Base-by-base conservation (phyloP, 116 monocot genomes). In the Dioscorea cayenensis region DNA sequence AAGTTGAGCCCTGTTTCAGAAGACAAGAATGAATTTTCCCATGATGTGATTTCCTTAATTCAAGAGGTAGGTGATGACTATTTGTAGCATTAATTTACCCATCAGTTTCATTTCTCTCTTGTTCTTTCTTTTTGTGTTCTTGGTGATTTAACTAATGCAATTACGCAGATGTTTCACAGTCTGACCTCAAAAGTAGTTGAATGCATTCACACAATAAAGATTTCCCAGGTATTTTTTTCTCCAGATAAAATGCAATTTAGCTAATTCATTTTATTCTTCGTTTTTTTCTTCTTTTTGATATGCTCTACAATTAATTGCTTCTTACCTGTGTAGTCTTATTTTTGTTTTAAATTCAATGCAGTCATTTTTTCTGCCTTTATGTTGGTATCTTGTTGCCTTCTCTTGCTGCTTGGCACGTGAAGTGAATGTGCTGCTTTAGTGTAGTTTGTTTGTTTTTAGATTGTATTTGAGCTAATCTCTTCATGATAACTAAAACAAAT, bases 151-250 rank as follows among this genome's bases (percentile, higher is more conserved):
- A 7, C 43, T 43, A 10, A 7, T 43, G 43, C 7, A 43, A 28
- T 21, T 77, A 20, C 72, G 21, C 79, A 95, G 95, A 78, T 95
- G 60, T 78, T 84, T 77, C 83, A 82, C 49, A 76, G 77, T 20
- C 68, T 87, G 61, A 78, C 73, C 28, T 92, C 92, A 50, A 79
- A 78, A 75, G 29, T 95, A 64, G 65, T 92, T 60, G 87, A 95
- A 49, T 87, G 83, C 81, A 81, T 92, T 64, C 79, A 59, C 28
- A 58, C 76, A 18, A 75, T 95, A 60, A 95, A 95, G 68, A 92
- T 95, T 69, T 72, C 89, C 50, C 95, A 95, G 95, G 95, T 95
- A 85, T 38, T 55, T 18, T 20, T 62, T 22, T 43, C 43, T 43
- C 0, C 2, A 16, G 62, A 20, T 11, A 21, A 27, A 62, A 23